Conservation (phyloP, 2,329 filamentous ascomycete genomes). For the Cordyceps cateniannulata region DNA sequence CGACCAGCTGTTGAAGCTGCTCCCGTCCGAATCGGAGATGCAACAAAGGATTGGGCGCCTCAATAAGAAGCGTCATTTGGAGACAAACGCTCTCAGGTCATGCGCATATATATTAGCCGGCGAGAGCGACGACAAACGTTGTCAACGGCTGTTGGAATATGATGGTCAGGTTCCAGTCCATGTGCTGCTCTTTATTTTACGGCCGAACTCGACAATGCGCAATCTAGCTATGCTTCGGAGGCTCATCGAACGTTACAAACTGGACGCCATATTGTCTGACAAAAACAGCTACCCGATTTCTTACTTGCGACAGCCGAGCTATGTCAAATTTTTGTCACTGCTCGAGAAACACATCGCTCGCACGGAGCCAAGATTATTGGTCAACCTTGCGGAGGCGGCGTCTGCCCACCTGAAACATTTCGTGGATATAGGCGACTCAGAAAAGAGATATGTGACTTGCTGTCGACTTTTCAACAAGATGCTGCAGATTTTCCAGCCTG, state of each 20-base stretch:
- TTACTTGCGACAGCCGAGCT: constrained; percentile 16
- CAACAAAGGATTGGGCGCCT: constrained; percentile 17
- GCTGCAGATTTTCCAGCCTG: constrained; percentile 22
- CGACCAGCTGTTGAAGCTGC: constrained; percentile 16
- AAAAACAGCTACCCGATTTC: constrained; percentile 6
- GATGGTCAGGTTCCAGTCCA: constrained; percentile 17
- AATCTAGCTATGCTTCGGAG: constrained; percentile 19
- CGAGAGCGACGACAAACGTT: constrained; percentile 25
- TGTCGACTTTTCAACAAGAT: constrained; percentile 27
- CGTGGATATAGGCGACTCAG: constrained; percentile 10
- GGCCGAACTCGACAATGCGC: constrained; percentile 21
- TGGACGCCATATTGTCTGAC: background rate
- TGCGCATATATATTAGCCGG: constrained; percentile 26
- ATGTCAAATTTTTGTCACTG: constrained; percentile 21
- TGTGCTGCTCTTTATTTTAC: constrained; percentile 26
- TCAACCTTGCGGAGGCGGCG: constrained; percentile 24
- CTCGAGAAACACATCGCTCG: constrained; percentile 26
- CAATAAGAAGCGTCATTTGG: constrained; percentile 17
- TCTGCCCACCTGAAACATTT: constrained; percentile 22
- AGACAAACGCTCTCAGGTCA: constrained; percentile 17
- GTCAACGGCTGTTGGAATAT: constrained; percentile 24
- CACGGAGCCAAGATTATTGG: constrained; percentile 27
- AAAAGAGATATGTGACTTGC: constrained; percentile 21
- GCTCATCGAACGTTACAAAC: constrained; percentile 23
- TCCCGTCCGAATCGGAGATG: constrained; percentile 22